Base-by-base conservation (phyloP, 1,284 basidiomycete genomes). In the Cystobasidium slooffiae region DNA sequence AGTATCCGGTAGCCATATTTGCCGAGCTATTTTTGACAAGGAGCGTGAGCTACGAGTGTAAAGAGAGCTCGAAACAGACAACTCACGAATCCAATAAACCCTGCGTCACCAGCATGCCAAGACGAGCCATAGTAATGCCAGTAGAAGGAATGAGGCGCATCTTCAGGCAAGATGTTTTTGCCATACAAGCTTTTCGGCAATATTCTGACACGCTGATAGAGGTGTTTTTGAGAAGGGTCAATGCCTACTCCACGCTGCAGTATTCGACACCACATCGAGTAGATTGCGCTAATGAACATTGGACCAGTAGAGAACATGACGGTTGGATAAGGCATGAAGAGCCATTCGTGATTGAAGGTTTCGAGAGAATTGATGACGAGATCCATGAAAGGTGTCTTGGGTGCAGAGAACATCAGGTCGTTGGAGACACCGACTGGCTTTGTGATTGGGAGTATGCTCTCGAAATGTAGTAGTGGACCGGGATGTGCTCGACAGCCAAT, bases 231-330 rank as follows among this genome's bases (percentile, higher is more conserved):
- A 83, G 81, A n/a, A 87, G 87, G 37, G 18, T 68, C 62, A 8
- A 67, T 59, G 12, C 65, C 58, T 5, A 70, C 70, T 22, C 76
- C 76, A 51, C 82, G 69, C 20, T 89, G 88, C 76, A 93, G 90
- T 20, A 89, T 86, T 44, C 91, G 86, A 41, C 89, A 88, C 84
- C 91, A 94, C 75, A 92, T 85, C 72, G 91, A 89, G 82, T 94
- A 92, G 83, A 96, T 89, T 22, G 91, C 88, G 2, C 92, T 92
- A 31, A 97, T 83, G 84, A 94, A 93, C 84, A 84, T 84, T 43
- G 84, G 85, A 1, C 96, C 96, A 0, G 97, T 99, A 63, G 93
- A 94, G 85, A 99, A 99, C 96, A 99, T 99, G 84, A 99, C 96
- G 46, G 96, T 99, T 43, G 97, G 96, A 80, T 99, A 99, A 84